Evolutionary conservation across 768 basidiomycete species (phyloP).

Genomic region (Pleurotus ostreatus): DNA sequence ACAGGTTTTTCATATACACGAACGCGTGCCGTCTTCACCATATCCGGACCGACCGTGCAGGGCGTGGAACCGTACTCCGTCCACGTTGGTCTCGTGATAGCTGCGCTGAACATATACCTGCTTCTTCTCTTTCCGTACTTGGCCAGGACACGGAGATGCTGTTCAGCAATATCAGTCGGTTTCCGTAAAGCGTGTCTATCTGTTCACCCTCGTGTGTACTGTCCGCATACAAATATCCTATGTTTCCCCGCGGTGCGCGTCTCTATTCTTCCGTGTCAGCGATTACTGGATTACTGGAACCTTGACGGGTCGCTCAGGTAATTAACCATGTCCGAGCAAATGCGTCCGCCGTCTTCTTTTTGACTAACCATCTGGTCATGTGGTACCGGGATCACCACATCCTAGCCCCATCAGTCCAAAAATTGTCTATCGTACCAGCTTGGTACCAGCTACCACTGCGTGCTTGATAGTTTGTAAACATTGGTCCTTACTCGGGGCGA

Average conservation of each 20-base stretch:
- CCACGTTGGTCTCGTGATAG: constrained; percentile 2
- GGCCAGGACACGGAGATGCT: neutral
- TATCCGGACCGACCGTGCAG: constrained; percentile 4
- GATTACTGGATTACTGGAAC: neutral
- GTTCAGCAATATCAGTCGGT: neutral
- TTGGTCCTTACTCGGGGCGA: constrained; percentile 1
- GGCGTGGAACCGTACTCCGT: constrained; percentile 3
- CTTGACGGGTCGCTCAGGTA: constrained; percentile 1
- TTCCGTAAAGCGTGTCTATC: constrained; percentile 2
- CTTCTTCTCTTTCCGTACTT: neutral
- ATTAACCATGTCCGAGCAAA: constrained; percentile 7
- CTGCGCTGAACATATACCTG: neutral
- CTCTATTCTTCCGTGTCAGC: constrained; percentile 1
- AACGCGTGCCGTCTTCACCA: neutral
- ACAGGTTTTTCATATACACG: constrained; percentile 2
- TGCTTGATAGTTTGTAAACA: neutral
- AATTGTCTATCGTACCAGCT: constrained; percentile 4
- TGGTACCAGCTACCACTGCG: neutral
- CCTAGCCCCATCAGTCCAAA: constrained; percentile 3
- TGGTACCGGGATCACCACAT: neutral
- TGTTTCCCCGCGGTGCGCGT: constrained; percentile 1
- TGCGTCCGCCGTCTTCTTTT: neutral
- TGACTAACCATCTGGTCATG: constrained; percentile 5
- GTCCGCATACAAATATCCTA: constrained; percentile 5
- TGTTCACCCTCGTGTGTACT: neutral